Base-by-base conservation (phyloP, 1,284 basidiomycete species). In the Tylopilus orsonianus region DNA sequence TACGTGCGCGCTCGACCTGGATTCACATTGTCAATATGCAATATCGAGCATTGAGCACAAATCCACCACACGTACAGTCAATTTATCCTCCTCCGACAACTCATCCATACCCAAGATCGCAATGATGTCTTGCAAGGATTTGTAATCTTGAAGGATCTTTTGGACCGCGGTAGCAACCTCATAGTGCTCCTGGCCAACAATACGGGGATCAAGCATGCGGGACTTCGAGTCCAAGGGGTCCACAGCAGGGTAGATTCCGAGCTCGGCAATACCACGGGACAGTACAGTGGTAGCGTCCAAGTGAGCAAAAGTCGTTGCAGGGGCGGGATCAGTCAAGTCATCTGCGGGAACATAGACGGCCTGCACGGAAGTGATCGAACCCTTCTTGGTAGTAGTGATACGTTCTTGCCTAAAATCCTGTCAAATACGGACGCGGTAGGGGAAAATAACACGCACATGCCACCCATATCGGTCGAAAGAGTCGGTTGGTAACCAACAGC, bases 401-500 rank as follows among this genome's bases (percentile, higher is more conserved):
- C 93, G 91, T 76, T 97, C 94, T 79, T 94, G 92, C 87, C 87
- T 90, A 46, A 46, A 50, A 36, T 7, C 4, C 30, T 20, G 38
- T 68, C 23, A 67, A 26, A 47, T 48, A 44, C 35, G 23, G 51
- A 20, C 8, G 8, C 24, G 16, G 26, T 10, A 49, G 18, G 20
- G 30, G 16, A 16, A 13, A 44, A n/a, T 49, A 37, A 38, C 26
- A 80, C 89, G 56, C 75, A 93, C 96, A 98, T 98, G 81, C 84
- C 83, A 93, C 96, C 96, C 96, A 98, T 98, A 75, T 98, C 96
- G 68, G 96, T 99, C 59, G 95, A 96, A 54, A 98, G 87, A 49
- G 96, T 98, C 68, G 96, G 96, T 75, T 99, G 96, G 81, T 99
- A 98, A 86, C 96, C 96, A 83, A 98, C 96, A 61, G 96, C 96